phyloP scores from a whole-genome alignment of 148 eudicot genomes.

The Amaranthus cruentus region DNA sequence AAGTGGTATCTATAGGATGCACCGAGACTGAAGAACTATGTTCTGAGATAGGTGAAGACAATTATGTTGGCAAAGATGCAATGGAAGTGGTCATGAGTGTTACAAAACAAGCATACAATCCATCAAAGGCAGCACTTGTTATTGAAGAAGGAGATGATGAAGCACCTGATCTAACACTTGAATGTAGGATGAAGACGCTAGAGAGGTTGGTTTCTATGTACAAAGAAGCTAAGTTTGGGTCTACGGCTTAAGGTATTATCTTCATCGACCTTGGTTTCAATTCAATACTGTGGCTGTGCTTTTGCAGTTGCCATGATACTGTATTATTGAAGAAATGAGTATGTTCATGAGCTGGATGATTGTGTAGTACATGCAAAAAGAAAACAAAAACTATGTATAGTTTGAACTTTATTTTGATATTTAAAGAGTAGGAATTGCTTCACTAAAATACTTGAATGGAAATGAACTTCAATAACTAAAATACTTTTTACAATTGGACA shows the following conservation, averaged over 20 bases:
- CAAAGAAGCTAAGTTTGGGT: constrained; percentile 1
- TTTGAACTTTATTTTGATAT: too few relatives aligned
- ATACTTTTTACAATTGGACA: too few relatives aligned
- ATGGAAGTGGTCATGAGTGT: neutral
- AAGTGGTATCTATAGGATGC: neutral
- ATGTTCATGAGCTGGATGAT: too few relatives aligned
- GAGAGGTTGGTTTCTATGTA: neutral
- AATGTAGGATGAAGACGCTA: constrained; percentile 9
- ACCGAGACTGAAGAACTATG: neutral
- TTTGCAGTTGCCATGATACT: too few relatives aligned
- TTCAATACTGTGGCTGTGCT: too few relatives aligned
- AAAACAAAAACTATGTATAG: too few relatives aligned
- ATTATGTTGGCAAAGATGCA: neutral
- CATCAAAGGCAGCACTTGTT: neutral
- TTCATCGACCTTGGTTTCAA: neutral
- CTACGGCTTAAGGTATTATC: neutral
- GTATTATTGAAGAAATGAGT: too few relatives aligned
- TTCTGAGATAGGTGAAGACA: neutral
- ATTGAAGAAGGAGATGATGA: neutral
- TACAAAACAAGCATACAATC: neutral
- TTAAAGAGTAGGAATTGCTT: too few relatives aligned
- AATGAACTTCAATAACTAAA: too few relatives aligned
- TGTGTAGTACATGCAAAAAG: too few relatives aligned
- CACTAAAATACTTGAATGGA: too few relatives aligned
- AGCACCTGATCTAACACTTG: neutral